A percentile compares a stretch with the other conserved stretches of the same genome.
Evolutionary conservation across 176 grass and related monocot species (phyloP).

Genomic region (Panicum miliaceum): DNA sequence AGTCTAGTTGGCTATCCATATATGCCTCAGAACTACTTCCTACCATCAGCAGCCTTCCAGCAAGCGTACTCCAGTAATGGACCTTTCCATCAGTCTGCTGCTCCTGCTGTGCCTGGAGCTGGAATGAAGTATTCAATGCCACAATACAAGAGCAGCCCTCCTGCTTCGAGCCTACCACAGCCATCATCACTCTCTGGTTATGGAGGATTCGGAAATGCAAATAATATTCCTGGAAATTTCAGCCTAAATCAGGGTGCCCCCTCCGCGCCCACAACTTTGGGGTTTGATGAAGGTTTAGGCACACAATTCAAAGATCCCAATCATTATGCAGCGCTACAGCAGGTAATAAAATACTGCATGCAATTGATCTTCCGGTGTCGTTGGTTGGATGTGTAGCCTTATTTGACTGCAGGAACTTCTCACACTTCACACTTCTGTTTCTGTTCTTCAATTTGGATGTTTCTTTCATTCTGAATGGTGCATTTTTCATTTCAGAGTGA

Average conservation of each 20-base stretch:
- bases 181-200: conserved; percentile 64
- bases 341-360: conserved; percentile 50
- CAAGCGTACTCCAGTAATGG: conserved; percentile 83
- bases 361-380: conserved; percentile 3
- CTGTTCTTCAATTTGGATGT: background rate
- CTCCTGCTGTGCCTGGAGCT: conserved; percentile 60
- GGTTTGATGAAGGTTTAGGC: conserved; percentile 82
- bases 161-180: conserved; percentile 63
- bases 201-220: conserved; percentile 75
- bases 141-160: conserved; percentile 82
- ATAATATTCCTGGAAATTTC: conserved; percentile 78
- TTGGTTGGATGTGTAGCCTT: conserved; percentile 11
- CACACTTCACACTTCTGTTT: background rate
- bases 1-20: conserved; percentile 91
- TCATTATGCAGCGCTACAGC: conserved; percentile 80
- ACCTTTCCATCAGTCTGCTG: conserved; percentile 76
- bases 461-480: conserved; percentile 28
- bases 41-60: conserved; percentile 81
- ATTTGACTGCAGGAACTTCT: background rate
- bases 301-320: conserved; percentile 82
- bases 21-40: conserved; percentile 85
- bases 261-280: conserved; percentile 57
- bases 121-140: conserved; percentile 84
- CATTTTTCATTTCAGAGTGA: conserved; percentile 37
- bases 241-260: conserved; percentile 56